A percentile compares a stretch with the other conserved stretches of the same genome.
These are phyloP conservation scores for Penicillium desertorum DNA, from an alignment of 495 filamentous ascomycete genomes.

Conservation along the genomic window DNA sequence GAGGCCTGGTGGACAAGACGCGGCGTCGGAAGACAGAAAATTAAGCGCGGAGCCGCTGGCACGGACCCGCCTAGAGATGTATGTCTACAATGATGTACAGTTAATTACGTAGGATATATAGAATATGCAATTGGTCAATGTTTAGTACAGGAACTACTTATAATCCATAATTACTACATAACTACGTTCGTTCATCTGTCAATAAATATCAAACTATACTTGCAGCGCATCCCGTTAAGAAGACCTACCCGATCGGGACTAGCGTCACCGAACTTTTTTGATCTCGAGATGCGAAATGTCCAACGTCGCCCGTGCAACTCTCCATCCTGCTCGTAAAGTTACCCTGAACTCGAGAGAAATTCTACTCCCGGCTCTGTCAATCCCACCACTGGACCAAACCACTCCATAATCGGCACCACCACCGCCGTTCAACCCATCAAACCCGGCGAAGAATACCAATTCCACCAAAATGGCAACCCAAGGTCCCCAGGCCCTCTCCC, in stretches of 20 bases:
- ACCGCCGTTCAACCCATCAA: background rate
- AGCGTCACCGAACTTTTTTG: slow-evolving; percentile 34
- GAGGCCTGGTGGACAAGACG: slow-evolving; percentile 22
- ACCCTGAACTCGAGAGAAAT: background rate
- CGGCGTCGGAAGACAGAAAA: slow-evolving; percentile 39
- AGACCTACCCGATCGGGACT: slow-evolving; percentile 28
- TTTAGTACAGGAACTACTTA: background rate
- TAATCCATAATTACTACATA: background rate
- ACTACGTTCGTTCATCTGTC: background rate
- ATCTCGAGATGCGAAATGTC: slow-evolving; percentile 19
- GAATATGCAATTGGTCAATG: background rate
- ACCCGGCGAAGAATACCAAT: slow-evolving; percentile 4
- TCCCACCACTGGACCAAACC: background rate
- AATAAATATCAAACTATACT: background rate
- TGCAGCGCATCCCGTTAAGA: slow-evolving; percentile 2
- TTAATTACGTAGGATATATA: background rate
- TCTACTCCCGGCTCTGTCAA: background rate
- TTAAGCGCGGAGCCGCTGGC: slow-evolving; percentile 40
- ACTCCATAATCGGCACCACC: background rate
- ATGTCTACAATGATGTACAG: background rate
- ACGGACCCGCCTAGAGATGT: slow-evolving; percentile 31
- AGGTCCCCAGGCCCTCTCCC: slow-evolving; percentile 46
- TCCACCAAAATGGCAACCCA: slow-evolving; percentile 39
- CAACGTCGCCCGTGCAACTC: slow-evolving; percentile 11
- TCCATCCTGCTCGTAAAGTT: slow-evolving; percentile 11